These are phyloP conservation scores for Apiospora hydei DNA, from an alignment of 2,329 filamentous ascomycete genomes.

Conservation along the genomic window DNA sequence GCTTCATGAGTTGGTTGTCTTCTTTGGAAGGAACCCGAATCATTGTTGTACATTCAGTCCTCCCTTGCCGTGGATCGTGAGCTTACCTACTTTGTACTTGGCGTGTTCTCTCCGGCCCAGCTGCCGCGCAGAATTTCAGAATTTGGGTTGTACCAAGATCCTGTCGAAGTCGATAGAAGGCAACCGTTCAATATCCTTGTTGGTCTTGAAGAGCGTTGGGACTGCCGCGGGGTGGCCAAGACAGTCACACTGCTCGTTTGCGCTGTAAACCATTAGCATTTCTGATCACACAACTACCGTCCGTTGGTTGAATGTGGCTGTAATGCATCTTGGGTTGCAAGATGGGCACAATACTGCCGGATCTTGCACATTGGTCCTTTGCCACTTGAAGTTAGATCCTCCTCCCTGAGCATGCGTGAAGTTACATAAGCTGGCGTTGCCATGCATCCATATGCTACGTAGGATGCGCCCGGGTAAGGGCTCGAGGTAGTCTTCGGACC, in stretches of 20 bases:
- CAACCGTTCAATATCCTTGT: not conserved
- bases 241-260: not conserved
- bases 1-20: not conserved
- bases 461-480: conserved; percentile 3
- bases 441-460: not conserved
- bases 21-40: not conserved
- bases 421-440: conserved; percentile 11
- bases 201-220: no score
- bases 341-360: not conserved
- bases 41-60: no score
- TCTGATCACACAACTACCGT: not conserved
- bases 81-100: no score
- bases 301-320: not conserved
- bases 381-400: conserved; percentile 4
- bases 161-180: not conserved
- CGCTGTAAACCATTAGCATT: not conserved
- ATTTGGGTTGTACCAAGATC: not conserved
- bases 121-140: not conserved
- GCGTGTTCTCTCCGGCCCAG: not conserved
- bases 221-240: not conserved
- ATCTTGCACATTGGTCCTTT: not conserved
- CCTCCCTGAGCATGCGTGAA: not conserved
- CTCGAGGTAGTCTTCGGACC: conserved; percentile 3
- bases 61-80: not conserved
- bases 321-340: not conserved